A percentile compares a stretch with the other conserved stretches of the same genome.
Conservation (phyloP, 164 flowering plant species). For the Chloranthus sessilifolius region DNA sequence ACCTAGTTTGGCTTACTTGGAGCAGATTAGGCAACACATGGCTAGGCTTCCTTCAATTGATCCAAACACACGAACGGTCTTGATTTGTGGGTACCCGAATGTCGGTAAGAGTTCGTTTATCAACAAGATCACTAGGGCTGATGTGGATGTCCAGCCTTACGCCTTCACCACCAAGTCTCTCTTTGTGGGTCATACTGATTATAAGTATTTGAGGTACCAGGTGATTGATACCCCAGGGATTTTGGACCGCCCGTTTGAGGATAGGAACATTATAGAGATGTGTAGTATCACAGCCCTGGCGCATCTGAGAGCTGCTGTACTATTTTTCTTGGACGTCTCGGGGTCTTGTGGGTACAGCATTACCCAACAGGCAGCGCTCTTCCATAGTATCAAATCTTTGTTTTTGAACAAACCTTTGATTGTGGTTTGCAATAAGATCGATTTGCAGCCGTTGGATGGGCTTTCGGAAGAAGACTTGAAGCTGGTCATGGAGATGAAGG, state of each 20-base stretch:
- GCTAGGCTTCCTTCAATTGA: constrained; percentile 92
- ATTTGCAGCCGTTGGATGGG: constrained; percentile 76
- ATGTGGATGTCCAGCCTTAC: constrained; percentile 95
- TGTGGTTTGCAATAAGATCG: constrained; percentile 88
- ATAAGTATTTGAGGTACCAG: constrained; percentile 78
- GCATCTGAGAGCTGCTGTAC: constrained; percentile 80
- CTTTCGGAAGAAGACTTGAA: constrained; percentile 74
- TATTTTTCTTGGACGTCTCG: constrained; percentile 83
- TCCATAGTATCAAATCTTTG: constrained; percentile 86
- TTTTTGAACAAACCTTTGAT: constrained; percentile 84
- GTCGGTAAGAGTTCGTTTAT: constrained; percentile 93
- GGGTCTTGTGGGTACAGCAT: constrained; percentile 89
- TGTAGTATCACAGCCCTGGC: constrained; percentile 94
- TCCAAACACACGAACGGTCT: constrained; percentile 74
- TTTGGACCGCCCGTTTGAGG: constrained; percentile 88
- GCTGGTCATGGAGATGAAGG: constrained; percentile 73
- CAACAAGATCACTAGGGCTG: constrained; percentile 88
- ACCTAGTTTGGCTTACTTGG: constrained; percentile 84
- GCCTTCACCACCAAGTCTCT: constrained; percentile 92
- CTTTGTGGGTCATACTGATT: constrained; percentile 93
- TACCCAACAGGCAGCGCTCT: constrained; percentile 85
- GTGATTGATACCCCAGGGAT: constrained; percentile 96
- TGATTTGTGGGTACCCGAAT: constrained; percentile 92
- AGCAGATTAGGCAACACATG: constrained; percentile 90
- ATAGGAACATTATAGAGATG: constrained; percentile 94